Conservation (phyloP, 495 filamentous ascomycete species). For the Penicillium canariense region DNA sequence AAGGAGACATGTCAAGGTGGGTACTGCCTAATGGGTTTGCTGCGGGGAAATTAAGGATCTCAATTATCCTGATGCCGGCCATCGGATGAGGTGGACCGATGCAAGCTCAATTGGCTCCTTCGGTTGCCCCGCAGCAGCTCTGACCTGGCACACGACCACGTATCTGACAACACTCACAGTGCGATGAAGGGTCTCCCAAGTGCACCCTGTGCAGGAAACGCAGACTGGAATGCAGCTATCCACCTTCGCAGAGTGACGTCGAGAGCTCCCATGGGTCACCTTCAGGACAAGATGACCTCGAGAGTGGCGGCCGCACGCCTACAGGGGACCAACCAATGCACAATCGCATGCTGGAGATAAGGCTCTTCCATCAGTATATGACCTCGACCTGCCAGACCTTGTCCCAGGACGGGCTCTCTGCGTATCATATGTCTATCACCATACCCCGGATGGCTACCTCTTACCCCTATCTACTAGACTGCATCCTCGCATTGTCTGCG, state of each 20-base stretch:
- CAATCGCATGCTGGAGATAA: slow-evolving; percentile 38
- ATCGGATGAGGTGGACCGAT: background rate
- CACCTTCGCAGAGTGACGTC: slow-evolving; percentile 21
- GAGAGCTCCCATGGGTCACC: slow-evolving; percentile 28
- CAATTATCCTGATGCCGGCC: background rate
- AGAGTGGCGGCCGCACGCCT: slow-evolving; percentile 13
- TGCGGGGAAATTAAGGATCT: background rate
- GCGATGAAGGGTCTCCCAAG: slow-evolving; percentile 35
- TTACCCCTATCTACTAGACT: slow-evolving; percentile 46
- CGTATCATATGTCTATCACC: slow-evolving; percentile 39
- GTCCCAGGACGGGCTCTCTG: slow-evolving; percentile 26
- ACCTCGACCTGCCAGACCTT: slow-evolving; percentile 36
- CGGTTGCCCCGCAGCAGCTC: background rate
- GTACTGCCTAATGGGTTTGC: slow-evolving; percentile 1
- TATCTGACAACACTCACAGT: slow-evolving; percentile 25
- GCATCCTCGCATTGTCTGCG: slow-evolving; percentile 46
- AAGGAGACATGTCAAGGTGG: slow-evolving; percentile 38
- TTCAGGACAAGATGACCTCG: slow-evolving; percentile 22
- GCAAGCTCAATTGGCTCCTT: background rate
- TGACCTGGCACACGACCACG: background rate
- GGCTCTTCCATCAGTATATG: slow-evolving; percentile 40
- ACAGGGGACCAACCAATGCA: slow-evolving; percentile 14
- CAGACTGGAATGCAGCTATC: slow-evolving; percentile 38
- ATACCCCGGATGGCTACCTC: slow-evolving; percentile 45
- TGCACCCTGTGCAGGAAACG: slow-evolving; percentile 39